Conservation (phyloP, 768 basidiomycete species). For the Mycena vulgaris region DNA sequence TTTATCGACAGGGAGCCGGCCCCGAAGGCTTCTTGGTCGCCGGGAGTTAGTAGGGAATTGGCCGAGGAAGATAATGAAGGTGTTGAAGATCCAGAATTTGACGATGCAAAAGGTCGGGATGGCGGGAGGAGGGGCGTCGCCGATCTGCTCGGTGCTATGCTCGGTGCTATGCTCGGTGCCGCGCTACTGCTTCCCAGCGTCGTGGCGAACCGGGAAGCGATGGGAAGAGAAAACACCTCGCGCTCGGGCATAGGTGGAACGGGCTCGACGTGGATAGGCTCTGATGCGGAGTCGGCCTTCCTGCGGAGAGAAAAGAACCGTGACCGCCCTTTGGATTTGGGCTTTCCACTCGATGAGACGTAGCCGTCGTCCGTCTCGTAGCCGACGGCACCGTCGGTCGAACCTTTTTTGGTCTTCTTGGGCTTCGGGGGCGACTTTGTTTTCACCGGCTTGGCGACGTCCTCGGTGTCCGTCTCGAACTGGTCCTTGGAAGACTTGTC, state of each 20-base stretch:
- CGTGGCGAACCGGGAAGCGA: constrained; percentile 64
- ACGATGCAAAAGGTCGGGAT: constrained; percentile 24
- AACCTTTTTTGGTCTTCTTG: constrained; percentile 39
- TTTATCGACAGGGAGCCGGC: constrained; percentile 11
- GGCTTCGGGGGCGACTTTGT: constrained; percentile 33
- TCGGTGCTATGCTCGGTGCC: constrained; percentile 3
- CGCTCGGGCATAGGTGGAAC: constrained; percentile 46
- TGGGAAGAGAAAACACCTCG: constrained; percentile 58
- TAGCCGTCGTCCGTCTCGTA: constrained; percentile 48
- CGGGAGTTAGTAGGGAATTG: constrained; percentile 32
- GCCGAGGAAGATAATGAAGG: constrained; percentile 35
- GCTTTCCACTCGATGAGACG: constrained; percentile 36
- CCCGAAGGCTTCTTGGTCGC: constrained; percentile 29
- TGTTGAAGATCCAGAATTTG: constrained; percentile 23
- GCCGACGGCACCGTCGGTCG: constrained; percentile 28
- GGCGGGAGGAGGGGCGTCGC: constrained; percentile 33
- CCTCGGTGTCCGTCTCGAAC: constrained; percentile 34
- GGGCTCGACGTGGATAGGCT: constrained; percentile 35
- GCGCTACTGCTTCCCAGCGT: constrained; percentile 39
- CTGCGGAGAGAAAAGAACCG: constrained; percentile 62
- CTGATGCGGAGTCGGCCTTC: constrained; percentile 54
- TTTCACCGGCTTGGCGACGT: constrained; percentile 23
- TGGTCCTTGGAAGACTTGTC: constrained; percentile 43
- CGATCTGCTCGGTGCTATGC: constrained; percentile 11
- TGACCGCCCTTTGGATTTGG: constrained; percentile 52